Percentiles rank a stretch among this genome's conserved stretches.
phyloP scores from a whole-genome alignment of 1,284 basidiomycete genomes.

The Puccinia triticina region DNA sequence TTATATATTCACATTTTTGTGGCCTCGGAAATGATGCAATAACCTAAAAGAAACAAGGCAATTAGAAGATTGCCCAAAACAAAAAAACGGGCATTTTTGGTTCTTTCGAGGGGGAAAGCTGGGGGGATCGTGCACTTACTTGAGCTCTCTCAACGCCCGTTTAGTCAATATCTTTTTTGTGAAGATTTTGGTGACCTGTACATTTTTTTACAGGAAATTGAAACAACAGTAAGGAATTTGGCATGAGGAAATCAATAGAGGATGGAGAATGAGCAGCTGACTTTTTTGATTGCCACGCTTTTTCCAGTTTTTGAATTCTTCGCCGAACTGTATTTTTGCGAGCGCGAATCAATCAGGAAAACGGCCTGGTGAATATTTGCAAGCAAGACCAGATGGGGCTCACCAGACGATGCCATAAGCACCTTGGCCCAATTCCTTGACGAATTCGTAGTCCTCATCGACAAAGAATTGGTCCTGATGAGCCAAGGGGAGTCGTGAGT shows the following conservation, averaged over 20 bases:
- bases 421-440: slow-evolving; percentile 92
- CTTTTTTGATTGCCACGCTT: slow-evolving; percentile 79
- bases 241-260: slow-evolving; percentile 54
- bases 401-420: slow-evolving; percentile 70
- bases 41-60: slow-evolving; percentile 64
- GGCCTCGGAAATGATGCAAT: slow-evolving; percentile 91
- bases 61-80: not conserved
- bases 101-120: not conserved
- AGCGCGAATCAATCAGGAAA: not conserved
- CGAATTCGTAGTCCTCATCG: slow-evolving; percentile 86
- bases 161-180: slow-evolving; percentile 95
- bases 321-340: slow-evolving; percentile 53
- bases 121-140: slow-evolving; percentile 64
- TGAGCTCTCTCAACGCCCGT: slow-evolving; percentile 88
- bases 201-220: not conserved
- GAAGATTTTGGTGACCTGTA: slow-evolving; percentile 86
- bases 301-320: slow-evolving; percentile 63
- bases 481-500: not conserved
- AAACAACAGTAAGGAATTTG: not conserved
- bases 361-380: too few relatives aligned
- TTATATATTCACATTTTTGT: slow-evolving; percentile 76
- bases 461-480: slow-evolving; percentile 68
- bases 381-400: not conserved
- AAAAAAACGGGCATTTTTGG: not conserved
- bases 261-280: slow-evolving; percentile 42